Base-by-base conservation (phyloP, 2,329 filamentous ascomycete species). In the Penicillium fuscoglaucum region DNA sequence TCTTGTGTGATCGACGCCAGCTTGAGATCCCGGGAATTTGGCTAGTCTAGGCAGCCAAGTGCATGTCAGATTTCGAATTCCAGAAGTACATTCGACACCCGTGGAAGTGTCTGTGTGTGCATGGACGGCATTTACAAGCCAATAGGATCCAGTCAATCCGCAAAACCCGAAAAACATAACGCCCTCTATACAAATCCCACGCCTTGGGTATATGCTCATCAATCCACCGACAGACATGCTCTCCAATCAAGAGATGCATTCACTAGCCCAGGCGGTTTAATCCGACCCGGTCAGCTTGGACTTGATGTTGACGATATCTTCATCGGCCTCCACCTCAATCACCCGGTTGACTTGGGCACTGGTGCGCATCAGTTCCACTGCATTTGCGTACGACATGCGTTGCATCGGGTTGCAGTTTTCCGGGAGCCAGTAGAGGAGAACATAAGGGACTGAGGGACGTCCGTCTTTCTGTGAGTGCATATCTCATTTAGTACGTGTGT, bases 301-400 rank as follows among this genome's bases (percentile, higher is more conserved):
- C 57, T 93, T 90, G 62, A 98, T 87, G n/a, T 89, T 87, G 64
- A 90, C 87, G 66, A 98, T 72, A 55, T 97, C 93, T 55, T 96
- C 91, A 4, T 84, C 83, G 21, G 84, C 87, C 66, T 90, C 86
- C 49, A 98, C 86, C 75, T 98, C 93, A 61, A 99, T 85, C 28
- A 98, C 88, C 66, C 85, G 86, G 54, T 89, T 88, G n/a, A 92
- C 93, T 79, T 97, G 92, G 59, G 90, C 90, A 55, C 91, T 96
- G 72, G 91, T 96, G 64, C 93, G 87, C 89, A 98, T 92, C 74
- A 98, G 78, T 79, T 99, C 95, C 78, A 97, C 96, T 44, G 95
- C 95, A 40, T 93, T 90, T 31, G 95, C 95, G 74, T 98, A 99
- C 72, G 95, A 80, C 95, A 98, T 98, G 66, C 91, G 87, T 71